These are phyloP conservation scores for Sporothrix mexicana DNA, from an alignment of 2,329 filamentous ascomycete species.

Conservation along the genomic window DNA sequence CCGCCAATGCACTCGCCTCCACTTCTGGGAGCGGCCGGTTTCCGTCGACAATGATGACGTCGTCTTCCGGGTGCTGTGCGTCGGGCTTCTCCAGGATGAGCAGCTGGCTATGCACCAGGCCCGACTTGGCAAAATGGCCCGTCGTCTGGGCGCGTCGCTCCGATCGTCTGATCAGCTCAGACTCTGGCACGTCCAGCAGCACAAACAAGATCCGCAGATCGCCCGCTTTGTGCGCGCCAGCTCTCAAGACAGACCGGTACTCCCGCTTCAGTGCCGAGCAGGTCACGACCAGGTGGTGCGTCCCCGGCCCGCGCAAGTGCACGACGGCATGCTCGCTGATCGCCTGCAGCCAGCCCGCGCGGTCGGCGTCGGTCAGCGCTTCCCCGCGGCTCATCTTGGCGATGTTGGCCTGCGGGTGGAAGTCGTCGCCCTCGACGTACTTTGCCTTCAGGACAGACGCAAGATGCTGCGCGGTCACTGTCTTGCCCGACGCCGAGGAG, in stretches of 20 bases:
- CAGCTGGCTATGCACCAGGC: conserved; percentile 76
- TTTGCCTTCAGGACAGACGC: conserved; percentile 56
- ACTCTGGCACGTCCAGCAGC: conserved; percentile 70
- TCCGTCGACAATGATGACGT: conserved; percentile 31
- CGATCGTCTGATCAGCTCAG: conserved; percentile 67
- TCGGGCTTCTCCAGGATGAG: conserved; percentile 68
- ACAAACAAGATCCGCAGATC: conserved; percentile 71
- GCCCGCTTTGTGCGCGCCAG: conserved; percentile 61
- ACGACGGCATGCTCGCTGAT: conserved; percentile 58
- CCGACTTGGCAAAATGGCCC: conserved; percentile 76
- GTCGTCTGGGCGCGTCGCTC: conserved; percentile 54
- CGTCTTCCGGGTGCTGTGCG: conserved; percentile 41
- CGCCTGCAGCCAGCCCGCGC: conserved; percentile 76
- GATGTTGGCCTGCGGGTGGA: conserved; percentile 67
- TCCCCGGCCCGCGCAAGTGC: conserved; percentile 47
- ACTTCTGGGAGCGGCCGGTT: conserved; percentile 28
- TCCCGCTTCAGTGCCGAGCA: conserved; percentile 81
- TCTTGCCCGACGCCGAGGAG: conserved; percentile 67
- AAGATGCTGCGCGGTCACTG: conserved; percentile 61
- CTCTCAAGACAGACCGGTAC: conserved; percentile 72
- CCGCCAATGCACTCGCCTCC: conserved; percentile 30
- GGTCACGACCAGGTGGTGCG: conserved; percentile 70
- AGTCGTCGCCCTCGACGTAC: conserved; percentile 68
- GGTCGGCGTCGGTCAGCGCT: conserved; percentile 74
- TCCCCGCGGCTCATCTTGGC: conserved; percentile 74